These are phyloP conservation scores for Penicillium paneum DNA, from an alignment of 2,329 filamentous ascomycete species.

Conservation along the genomic window DNA sequence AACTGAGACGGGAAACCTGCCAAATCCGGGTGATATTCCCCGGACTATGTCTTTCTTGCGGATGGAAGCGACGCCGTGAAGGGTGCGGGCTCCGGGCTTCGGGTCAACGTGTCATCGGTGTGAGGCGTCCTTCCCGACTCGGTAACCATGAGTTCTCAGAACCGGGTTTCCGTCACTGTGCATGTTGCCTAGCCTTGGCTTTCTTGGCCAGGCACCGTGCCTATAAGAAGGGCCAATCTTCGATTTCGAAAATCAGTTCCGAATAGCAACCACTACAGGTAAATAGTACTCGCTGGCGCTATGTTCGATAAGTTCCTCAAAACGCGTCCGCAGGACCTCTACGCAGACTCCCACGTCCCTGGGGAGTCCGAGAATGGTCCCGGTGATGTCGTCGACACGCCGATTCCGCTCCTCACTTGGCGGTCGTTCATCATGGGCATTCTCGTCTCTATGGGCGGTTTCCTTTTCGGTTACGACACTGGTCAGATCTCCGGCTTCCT, in stretches of 20 bases:
- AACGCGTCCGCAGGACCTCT: slow-evolving; percentile 15
- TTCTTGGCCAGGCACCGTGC: neutral
- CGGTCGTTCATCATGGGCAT: slow-evolving; percentile 34
- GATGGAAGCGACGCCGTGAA: neutral
- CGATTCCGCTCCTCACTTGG: slow-evolving; percentile 34
- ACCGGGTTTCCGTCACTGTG: slow-evolving; percentile 1
- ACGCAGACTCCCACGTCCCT: slow-evolving; percentile 11
- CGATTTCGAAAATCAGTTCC: neutral
- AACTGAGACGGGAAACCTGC: slow-evolving; percentile 1
- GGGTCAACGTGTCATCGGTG: slow-evolving; percentile 24
- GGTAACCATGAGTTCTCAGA: neutral
- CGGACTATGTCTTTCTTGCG: slow-evolving; percentile 13
- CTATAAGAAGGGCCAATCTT: slow-evolving; percentile 9
- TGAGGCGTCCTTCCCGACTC: neutral
- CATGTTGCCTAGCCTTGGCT: neutral
- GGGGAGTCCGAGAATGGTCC: slow-evolving; percentile 21
- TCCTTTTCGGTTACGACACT: slow-evolving; percentile 44
- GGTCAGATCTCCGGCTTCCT: slow-evolving; percentile 46
- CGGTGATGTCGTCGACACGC: slow-evolving; percentile 18
- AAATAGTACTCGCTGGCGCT: neutral
- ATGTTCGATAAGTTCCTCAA: slow-evolving; percentile 19
- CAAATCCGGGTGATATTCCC: slow-evolving; percentile 12
- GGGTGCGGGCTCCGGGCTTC: too few species aligned
- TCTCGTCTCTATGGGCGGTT: slow-evolving; percentile 48
- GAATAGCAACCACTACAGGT: neutral